Percentiles rank a stretch among this genome's conserved stretches.
Evolutionary conservation across 139 green algal species (phyloP).

Genomic region (Chlorella sorokiniana): DNA sequence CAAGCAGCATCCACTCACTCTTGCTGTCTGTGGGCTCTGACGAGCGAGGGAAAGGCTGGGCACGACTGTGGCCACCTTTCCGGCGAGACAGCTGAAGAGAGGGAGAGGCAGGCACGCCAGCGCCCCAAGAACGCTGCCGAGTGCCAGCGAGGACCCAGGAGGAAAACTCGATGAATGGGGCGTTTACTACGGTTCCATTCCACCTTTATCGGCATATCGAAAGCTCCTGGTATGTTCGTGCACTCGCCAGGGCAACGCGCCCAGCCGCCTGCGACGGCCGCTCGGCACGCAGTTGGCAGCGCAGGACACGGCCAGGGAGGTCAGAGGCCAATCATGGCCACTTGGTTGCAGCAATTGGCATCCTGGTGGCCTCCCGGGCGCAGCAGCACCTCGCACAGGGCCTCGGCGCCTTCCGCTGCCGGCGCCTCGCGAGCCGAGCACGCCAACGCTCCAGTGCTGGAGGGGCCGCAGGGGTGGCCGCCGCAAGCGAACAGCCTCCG

Average conservation of each 20-base stretch:
- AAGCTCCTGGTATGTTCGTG: no score
- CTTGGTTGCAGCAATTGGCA: conserved; percentile 4
- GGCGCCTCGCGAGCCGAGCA: neutral
- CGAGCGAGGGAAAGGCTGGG: neutral
- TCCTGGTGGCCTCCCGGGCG: neutral
- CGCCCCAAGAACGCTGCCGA: no score
- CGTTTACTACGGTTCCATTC: no score
- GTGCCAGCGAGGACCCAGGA: neutral
- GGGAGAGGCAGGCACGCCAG: neutral
- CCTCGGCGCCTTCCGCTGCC: neutral
- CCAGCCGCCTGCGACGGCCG: no score
- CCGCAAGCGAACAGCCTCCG: neutral
- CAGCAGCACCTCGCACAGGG: neutral
- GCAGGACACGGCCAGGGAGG: neutral
- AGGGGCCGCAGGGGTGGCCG: neutral
- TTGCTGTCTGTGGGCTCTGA: neutral
- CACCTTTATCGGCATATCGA: no score
- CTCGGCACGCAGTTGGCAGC: neutral
- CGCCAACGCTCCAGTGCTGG: neutral
- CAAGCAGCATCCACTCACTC: no score
- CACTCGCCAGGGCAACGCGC: neutral
- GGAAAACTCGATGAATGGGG: neutral
- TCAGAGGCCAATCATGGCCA: neutral
- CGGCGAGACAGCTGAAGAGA: neutral
- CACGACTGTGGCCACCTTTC: neutral